Conservation (phyloP, 2,329 filamentous ascomycete genomes). For the Myriosclerotinia duriaeana region DNA sequence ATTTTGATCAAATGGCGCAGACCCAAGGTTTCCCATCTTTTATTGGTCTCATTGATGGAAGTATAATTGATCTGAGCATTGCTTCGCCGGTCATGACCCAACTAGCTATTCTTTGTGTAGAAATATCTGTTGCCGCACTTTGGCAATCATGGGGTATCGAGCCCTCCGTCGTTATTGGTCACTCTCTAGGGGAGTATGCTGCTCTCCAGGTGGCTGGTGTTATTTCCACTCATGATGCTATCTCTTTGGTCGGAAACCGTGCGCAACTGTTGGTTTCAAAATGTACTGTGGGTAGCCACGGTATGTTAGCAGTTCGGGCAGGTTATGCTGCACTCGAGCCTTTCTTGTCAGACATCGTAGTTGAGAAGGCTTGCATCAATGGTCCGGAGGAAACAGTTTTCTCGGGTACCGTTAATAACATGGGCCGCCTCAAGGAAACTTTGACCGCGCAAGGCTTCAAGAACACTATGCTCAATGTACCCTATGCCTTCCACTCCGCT, state of each 20-base stretch:
- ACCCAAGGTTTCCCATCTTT: slow-evolving; percentile 37
- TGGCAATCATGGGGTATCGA: slow-evolving; percentile 56
- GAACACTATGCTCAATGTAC: slow-evolving; percentile 59
- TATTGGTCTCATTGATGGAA: slow-evolving; percentile 43
- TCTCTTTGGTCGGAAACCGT: slow-evolving; percentile 68
- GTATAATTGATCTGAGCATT: slow-evolving; percentile 9
- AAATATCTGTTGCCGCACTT: slow-evolving; percentile 55
- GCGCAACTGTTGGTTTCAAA: slow-evolving; percentile 62
- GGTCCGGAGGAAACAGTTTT: slow-evolving; percentile 72
- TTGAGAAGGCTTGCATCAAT: slow-evolving; percentile 68
- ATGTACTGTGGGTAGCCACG: slow-evolving; percentile 66
- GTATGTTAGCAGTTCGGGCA: slow-evolving; percentile 58
- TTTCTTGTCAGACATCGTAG: slow-evolving; percentile 18
- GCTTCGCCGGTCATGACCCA: slow-evolving; percentile 18
- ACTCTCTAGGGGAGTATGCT: slow-evolving; percentile 71
- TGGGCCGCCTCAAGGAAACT: slow-evolving; percentile 50
- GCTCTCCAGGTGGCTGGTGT: slow-evolving; percentile 69
- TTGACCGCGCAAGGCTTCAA: slow-evolving; percentile 56
- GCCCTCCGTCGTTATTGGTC: slow-evolving; percentile 57
- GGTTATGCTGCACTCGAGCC: slow-evolving; percentile 31
- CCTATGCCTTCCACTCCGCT: slow-evolving; percentile 65
- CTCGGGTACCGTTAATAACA: slow-evolving; percentile 54
- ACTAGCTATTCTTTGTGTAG: slow-evolving; percentile 43
- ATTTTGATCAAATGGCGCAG: slow-evolving; percentile 33
- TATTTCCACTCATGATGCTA: slow-evolving; percentile 65